These are phyloP conservation scores for Malus hybrid DNA, from an alignment of 331 rosid genomes.

Conservation along the genomic window DNA sequence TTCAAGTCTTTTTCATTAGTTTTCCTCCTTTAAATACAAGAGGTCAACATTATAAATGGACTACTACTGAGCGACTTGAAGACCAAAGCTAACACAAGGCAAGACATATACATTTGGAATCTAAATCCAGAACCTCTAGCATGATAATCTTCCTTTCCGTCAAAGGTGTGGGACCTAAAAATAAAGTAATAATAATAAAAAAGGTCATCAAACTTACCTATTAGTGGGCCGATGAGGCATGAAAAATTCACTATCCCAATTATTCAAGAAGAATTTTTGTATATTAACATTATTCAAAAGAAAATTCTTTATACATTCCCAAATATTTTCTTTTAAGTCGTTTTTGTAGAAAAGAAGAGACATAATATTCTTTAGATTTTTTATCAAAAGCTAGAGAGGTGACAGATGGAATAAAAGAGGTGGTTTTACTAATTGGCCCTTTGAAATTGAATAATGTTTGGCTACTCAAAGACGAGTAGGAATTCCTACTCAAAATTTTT, in stretches of 20 bases:
- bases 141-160: background rate
- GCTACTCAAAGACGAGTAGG: too few relatives aligned
- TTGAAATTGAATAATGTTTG: too few relatives aligned
- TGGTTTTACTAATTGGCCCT: too few relatives aligned
- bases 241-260: background rate
- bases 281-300: conserved; percentile 2
- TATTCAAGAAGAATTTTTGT: background rate
- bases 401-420: too few relatives aligned
- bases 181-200: background rate
- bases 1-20: too few relatives aligned
- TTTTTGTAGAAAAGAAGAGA: background rate
- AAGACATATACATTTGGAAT: background rate
- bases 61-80: too few relatives aligned
- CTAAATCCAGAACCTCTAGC: background rate
- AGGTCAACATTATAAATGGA: too few relatives aligned
- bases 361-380: too few relatives aligned
- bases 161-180: conserved; percentile 18
- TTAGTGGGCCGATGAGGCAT: background rate
- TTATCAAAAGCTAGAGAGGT: too few relatives aligned
- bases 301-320: background rate
- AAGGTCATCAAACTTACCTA: background rate
- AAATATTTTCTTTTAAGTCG: background rate
- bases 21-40: too few relatives aligned
- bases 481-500: too few relatives aligned
- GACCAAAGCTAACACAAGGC: too few relatives aligned